phyloP scores from a whole-genome alignment of 108 stramenopile genomes.

The Pseudonitzschia delicatissima region DNA sequence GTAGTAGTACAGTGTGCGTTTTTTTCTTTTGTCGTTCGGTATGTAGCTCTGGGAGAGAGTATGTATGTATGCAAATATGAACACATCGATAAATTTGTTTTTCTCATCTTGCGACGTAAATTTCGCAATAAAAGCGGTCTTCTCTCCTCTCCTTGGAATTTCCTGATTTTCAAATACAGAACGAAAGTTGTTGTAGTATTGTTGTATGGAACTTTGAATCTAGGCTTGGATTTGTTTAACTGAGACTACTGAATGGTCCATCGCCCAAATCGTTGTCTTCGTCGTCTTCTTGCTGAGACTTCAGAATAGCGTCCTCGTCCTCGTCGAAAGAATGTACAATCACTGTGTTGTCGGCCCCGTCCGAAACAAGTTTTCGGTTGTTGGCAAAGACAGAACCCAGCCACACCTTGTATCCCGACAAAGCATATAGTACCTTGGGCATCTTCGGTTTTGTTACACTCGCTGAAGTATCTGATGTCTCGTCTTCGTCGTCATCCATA shows the following conservation, averaged over 20 bases:
- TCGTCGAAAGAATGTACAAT: conserved; percentile 65
- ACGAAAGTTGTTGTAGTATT: no score
- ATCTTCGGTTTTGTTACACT: background rate
- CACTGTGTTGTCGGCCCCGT: conserved; percentile 74
- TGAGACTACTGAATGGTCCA: conserved; percentile 1
- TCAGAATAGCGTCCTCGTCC: conserved; percentile 22
- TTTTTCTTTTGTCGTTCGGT: no score
- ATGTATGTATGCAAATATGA: no score
- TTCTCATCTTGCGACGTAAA: no score
- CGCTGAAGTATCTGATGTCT: background rate
- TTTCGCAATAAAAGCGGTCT: no score
- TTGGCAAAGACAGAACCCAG: conserved; percentile 59
- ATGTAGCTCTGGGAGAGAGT: no score
- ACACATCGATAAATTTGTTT: no score
- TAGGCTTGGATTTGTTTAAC: no score
- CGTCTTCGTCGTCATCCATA: conserved; percentile 25
- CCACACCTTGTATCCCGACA: conserved; percentile 81
- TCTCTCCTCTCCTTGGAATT: no score
- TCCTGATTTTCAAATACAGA: no score
- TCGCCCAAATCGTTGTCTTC: conserved; percentile 14
- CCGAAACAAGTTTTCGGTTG: conserved; percentile 52
- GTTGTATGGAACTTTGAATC: no score
- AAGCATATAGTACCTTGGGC: conserved; percentile 49
- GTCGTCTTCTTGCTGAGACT: conserved; percentile 31
- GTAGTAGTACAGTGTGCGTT: no score